Percentiles rank a stretch among this genome's conserved stretches.
phyloP scores from a whole-genome alignment of 495 filamentous ascomycete genomes.

The Staphylotrichum tortipilum region DNA sequence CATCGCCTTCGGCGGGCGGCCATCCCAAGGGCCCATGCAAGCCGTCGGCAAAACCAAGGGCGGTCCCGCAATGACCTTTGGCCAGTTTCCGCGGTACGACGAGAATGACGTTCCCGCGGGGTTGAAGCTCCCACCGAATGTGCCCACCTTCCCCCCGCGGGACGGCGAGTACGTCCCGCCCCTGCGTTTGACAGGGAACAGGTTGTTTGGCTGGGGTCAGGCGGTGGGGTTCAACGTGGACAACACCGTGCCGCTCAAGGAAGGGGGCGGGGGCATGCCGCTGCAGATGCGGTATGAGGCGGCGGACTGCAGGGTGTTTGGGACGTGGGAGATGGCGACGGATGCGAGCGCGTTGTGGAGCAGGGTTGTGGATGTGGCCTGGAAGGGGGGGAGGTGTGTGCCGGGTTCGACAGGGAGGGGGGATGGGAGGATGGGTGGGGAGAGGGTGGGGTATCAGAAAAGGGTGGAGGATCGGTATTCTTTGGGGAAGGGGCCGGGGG shows the following conservation, averaged over 20 bases:
- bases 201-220: not conserved
- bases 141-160: not conserved
- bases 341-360: conserved; percentile 41
- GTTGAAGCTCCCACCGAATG: not conserved
- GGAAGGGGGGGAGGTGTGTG: conserved; percentile 15
- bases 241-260: not conserved
- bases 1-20: conserved; percentile 54
- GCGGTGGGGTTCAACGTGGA: conserved; percentile 6
- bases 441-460: not conserved
- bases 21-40: conserved; percentile 50
- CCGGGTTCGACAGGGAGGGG: conserved; percentile 8
- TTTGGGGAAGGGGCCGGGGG: conserved; percentile 6
- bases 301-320: conserved; percentile 49
- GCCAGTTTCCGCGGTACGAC: not conserved
- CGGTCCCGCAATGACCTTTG: conserved; percentile 17
- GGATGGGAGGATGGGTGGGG: conserved; percentile 14
- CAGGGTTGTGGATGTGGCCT: conserved; percentile 31
- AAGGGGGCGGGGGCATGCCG: conserved; percentile 25
- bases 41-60: conserved; percentile 55
- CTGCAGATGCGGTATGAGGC: conserved; percentile 46
- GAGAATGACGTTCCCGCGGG: not conserved
- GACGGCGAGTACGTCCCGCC: not conserved
- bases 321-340: conserved; percentile 43
- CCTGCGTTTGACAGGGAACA: not conserved
- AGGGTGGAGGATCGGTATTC: conserved; percentile 7